These are phyloP conservation scores for Calonectria leucothoes DNA, from an alignment of 2,329 filamentous ascomycete species.

Conservation along the genomic window DNA sequence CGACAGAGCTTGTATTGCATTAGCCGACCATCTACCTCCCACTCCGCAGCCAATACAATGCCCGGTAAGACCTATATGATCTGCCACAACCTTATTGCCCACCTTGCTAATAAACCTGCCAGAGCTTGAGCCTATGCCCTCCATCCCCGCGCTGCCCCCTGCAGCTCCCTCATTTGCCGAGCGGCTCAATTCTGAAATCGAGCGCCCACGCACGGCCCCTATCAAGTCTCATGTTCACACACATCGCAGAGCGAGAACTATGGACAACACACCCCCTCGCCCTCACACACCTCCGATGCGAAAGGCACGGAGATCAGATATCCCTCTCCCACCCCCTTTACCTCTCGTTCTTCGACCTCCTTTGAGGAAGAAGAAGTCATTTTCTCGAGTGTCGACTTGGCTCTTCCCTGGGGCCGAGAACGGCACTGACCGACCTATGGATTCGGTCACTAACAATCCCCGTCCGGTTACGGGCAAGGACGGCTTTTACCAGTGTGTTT, in stretches of 20 bases:
- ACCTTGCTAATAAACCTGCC: conserved; percentile 29
- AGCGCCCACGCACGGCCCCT: conserved; percentile 50
- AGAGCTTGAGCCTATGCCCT: conserved; percentile 65
- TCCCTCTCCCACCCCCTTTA: conserved; percentile 64
- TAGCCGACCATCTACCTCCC: conserved; percentile 65
- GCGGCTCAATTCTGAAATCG: conserved; percentile 60
- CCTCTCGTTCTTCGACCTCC: conserved; percentile 70
- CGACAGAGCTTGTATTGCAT: conserved; percentile 67
- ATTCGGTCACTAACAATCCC: conserved; percentile 67
- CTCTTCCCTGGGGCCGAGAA: conserved; percentile 59
- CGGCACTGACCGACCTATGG: conserved; percentile 55
- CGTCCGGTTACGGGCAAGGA: conserved; percentile 62
- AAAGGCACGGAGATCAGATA: conserved; percentile 44
- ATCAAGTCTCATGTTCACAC: conserved; percentile 47
- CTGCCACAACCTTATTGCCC: conserved; percentile 15
- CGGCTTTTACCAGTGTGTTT: conserved; percentile 70
- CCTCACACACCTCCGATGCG: conserved; percentile 40
- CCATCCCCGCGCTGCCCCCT: conserved; percentile 68
- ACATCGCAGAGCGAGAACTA: conserved; percentile 44
- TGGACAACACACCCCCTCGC: conserved; percentile 43
- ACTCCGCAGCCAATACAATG: conserved; percentile 51
- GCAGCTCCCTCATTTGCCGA: conserved; percentile 68
- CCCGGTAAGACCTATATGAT: conserved; percentile 44
- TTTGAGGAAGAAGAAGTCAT: conserved; percentile 74
- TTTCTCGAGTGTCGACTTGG: conserved; percentile 71